A percentile compares a stretch with the other conserved stretches of the same genome.
phyloP scores from a whole-genome alignment of 1,284 basidiomycete species.

The Malassezia arunalokei region DNA sequence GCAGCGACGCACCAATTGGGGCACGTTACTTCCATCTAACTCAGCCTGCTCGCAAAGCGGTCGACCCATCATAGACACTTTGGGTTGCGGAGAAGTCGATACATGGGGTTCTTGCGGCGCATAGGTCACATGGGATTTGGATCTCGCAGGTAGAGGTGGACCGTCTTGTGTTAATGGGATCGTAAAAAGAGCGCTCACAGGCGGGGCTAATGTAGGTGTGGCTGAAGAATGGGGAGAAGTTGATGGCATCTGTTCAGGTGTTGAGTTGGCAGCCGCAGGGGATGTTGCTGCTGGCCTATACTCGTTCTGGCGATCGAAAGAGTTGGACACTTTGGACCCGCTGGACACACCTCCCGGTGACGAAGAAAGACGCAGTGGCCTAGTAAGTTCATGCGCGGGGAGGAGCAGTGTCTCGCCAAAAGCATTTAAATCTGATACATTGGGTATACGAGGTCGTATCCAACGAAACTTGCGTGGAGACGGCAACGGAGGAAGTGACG shows the following conservation, averaged over 20 bases:
- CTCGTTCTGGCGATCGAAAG: neutral
- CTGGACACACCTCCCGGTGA: neutral
- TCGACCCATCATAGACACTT: conserved; percentile 70
- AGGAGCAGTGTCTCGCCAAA: conserved; percentile 10
- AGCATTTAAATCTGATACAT: neutral
- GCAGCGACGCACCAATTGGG: conserved; percentile 67
- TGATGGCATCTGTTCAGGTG: conserved; percentile 5
- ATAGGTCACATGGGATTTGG: neutral
- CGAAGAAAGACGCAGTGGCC: neutral
- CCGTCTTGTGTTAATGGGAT: neutral
- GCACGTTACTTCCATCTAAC: conserved; percentile 60
- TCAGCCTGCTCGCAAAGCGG: conserved; percentile 70
- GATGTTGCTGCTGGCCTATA: conserved; percentile 11
- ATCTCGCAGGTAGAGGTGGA: neutral
- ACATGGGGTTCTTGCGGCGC: neutral
- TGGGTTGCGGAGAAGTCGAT: conserved; percentile 44
- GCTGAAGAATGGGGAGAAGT: neutral
- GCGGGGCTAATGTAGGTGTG: neutral
- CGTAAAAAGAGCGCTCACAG: neutral
- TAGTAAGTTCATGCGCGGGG: conserved; percentile 4
- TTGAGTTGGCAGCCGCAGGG: conserved; percentile 6
- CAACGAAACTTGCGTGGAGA: conserved; percentile 12
- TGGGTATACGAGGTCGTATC: conserved; percentile 8
- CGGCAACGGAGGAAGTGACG: conserved; percentile 8
- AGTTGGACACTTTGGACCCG: neutral